A percentile compares a stretch with the other conserved stretches of the same genome.
Conservation (phyloP, 2,329 filamentous ascomycete genomes). For the Cyanodermella asteris region DNA sequence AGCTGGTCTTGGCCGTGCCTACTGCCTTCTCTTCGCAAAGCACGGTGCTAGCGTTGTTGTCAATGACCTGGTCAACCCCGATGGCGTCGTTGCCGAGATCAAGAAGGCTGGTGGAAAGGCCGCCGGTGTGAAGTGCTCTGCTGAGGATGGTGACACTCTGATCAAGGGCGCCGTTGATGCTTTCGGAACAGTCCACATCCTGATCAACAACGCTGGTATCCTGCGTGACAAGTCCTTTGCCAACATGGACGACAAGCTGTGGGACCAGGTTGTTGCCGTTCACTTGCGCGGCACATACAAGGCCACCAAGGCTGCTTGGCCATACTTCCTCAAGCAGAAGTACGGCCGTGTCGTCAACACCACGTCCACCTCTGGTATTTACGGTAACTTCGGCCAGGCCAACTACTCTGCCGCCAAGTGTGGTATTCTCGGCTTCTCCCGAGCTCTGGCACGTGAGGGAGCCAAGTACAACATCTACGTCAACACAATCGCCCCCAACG, state of each 20-base stretch:
- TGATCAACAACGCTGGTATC: constrained; percentile 97
- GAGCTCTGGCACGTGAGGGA: constrained; percentile 78
- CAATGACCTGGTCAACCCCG: constrained; percentile 87
- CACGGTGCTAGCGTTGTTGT: constrained; percentile 71
- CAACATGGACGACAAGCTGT: constrained; percentile 91
- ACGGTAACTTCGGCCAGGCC: constrained; percentile 96
- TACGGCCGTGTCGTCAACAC: constrained; percentile 95
- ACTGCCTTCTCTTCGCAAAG: constrained; percentile 71
- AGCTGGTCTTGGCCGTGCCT: constrained; percentile 68
- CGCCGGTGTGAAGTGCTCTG: constrained; percentile 78
- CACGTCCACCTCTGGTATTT: constrained; percentile 89
- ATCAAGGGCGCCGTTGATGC: constrained; percentile 86
- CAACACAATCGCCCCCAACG: constrained; percentile 96
- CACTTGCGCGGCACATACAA: constrained; percentile 92
- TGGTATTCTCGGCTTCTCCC: constrained; percentile 87
- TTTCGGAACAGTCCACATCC: constrained; percentile 79
- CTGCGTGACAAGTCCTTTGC: constrained; percentile 91
- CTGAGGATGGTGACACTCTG: constrained; percentile 76
- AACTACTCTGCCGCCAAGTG: constrained; percentile 88
- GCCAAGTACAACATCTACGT: constrained; percentile 94
- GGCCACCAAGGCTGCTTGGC: constrained; percentile 92
- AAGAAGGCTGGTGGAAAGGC: constrained; percentile 74
- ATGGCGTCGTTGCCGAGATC: constrained; percentile 79
- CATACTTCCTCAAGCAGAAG: constrained; percentile 94
- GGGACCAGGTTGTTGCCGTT: constrained; percentile 80